These are phyloP conservation scores for Phytophthora brassicae DNA, from an alignment of 352 stramenopile species.

Conservation along the genomic window DNA sequence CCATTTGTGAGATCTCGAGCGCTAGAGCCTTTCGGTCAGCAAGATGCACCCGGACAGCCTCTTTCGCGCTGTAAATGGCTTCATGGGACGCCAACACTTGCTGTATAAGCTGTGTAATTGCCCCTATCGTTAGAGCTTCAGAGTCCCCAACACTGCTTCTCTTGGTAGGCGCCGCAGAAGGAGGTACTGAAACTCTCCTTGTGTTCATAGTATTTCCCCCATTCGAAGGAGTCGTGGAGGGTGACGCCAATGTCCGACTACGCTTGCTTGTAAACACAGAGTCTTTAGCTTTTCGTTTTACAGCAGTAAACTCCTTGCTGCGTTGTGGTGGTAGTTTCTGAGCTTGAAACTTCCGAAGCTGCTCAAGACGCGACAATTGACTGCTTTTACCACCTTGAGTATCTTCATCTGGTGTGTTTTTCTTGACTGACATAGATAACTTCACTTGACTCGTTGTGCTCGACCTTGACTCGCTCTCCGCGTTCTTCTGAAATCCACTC, in stretches of 20 bases:
- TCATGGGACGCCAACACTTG: constrained; percentile 48
- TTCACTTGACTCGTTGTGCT: constrained; percentile 34
- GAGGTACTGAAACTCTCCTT: background rate
- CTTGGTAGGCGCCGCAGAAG: background rate
- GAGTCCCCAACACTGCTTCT: background rate
- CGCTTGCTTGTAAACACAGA: constrained; percentile 46
- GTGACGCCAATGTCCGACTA: constrained; percentile 25
- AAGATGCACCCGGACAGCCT: constrained; percentile 50
- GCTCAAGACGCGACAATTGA: constrained; percentile 59
- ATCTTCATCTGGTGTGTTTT: background rate
- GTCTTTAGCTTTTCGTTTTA: constrained; percentile 71
- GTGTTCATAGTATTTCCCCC: background rate
- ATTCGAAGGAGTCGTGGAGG: background rate
- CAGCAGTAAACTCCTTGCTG: constrained; percentile 44
- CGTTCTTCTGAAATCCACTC: constrained; percentile 13
- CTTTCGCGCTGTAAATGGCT: constrained; percentile 51
- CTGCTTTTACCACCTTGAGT: constrained; percentile 50
- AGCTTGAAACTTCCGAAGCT: constrained; percentile 55
- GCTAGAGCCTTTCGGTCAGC: constrained; percentile 57
- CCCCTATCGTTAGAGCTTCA: constrained; percentile 25
- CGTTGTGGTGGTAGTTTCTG: constrained; percentile 47
- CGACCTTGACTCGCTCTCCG: constrained; percentile 32
- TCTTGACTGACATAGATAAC: constrained; percentile 24
- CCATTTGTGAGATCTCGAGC: constrained; percentile 35
- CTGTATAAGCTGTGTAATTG: constrained; percentile 36